phyloP scores from a whole-genome alignment of 192 early-diverging fungal genomes.

The Backusella psychrophila region DNA sequence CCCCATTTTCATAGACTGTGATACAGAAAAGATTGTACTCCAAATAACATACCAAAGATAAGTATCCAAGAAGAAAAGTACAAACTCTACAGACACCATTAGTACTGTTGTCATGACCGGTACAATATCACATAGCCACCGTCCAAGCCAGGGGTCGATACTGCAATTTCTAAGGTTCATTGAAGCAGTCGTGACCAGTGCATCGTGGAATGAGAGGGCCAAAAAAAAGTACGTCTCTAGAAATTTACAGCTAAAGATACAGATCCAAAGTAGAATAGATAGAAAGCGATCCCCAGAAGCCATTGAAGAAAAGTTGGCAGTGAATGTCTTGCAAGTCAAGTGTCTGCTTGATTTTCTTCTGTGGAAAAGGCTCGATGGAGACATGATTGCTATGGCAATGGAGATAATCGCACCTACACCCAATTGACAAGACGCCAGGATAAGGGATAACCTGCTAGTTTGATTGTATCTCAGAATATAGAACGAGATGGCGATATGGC shows the following conservation, averaged over 20 bases:
- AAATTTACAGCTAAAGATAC: constrained; percentile 66
- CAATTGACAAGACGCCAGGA: constrained; percentile 58
- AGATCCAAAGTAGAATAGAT: constrained; percentile 58
- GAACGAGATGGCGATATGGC: constrained; percentile 49
- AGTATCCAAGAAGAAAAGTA: constrained; percentile 71
- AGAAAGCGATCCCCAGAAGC: constrained; percentile 50
- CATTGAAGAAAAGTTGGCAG: constrained; percentile 62
- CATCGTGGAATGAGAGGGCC: constrained; percentile 64
- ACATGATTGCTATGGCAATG: constrained; percentile 53
- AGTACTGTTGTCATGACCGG: constrained; percentile 54
- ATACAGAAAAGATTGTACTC: constrained; percentile 68
- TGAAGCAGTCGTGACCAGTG: constrained; percentile 36
- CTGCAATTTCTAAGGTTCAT: constrained; percentile 36
- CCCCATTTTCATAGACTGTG: constrained; percentile 60
- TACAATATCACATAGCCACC: constrained; percentile 51
- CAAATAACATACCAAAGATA: constrained; percentile 77
- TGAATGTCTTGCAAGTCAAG: constrained; percentile 48
- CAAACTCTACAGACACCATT: constrained; percentile 59
- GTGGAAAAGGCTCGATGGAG: constrained; percentile 51
- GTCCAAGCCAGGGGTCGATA: constrained; percentile 42
- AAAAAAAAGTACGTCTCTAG: constrained; percentile 70
- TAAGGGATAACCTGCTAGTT: constrained; percentile 37
- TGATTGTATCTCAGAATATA: constrained; percentile 30
- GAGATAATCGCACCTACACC: constrained; percentile 58
- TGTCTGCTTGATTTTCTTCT: background rate